A percentile compares a stretch with the other conserved stretches of the same genome.
These are phyloP conservation scores for Knufia petricola DNA, from an alignment of 2,329 filamentous ascomycete genomes.

Conservation along the genomic window DNA sequence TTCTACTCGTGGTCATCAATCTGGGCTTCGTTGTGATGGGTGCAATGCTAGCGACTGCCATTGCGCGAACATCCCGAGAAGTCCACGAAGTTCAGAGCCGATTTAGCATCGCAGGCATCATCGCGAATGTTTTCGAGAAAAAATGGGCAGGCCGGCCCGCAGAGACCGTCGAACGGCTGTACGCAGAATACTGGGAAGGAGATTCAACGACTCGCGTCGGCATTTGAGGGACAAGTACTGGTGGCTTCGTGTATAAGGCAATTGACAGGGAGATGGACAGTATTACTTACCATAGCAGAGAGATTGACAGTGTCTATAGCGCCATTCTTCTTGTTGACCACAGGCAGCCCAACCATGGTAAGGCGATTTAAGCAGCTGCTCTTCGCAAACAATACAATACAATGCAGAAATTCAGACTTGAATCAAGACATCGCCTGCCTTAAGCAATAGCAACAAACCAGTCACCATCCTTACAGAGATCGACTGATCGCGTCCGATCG, in stretches of 20 bases:
- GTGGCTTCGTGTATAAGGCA: slow-evolving; percentile 1
- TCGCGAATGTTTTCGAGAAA: slow-evolving; percentile 11
- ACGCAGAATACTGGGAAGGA: slow-evolving; percentile 9
- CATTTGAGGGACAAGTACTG: background rate
- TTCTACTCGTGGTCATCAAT: slow-evolving; percentile 10
- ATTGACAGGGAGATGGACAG: slow-evolving; percentile 1
- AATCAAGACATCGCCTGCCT: too few relatives aligned
- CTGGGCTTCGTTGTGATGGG: slow-evolving; percentile 12
- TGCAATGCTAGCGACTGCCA: slow-evolving; percentile 5
- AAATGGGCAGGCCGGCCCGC: background rate
- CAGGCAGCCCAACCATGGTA: too few relatives aligned
- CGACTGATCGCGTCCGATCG: too few relatives aligned
- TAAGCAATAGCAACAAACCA: too few relatives aligned
- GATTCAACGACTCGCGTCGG: background rate
- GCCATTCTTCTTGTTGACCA: too few relatives aligned
- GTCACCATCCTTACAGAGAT: too few relatives aligned
- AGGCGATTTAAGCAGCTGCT: too few relatives aligned
- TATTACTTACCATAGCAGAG: background rate
- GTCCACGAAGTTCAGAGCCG: slow-evolving; percentile 11
- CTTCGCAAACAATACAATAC: too few relatives aligned
- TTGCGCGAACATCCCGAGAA: slow-evolving; percentile 6
- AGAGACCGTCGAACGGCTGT: slow-evolving; percentile 9
- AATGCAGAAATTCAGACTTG: too few relatives aligned
- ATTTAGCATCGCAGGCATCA: slow-evolving; percentile 12
- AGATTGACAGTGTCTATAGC: too few relatives aligned